Percentiles rank a stretch among this genome's conserved stretches.
Conservation (phyloP, 2,329 filamentous ascomycete species). For the Daldinia eschscholtzii region DNA sequence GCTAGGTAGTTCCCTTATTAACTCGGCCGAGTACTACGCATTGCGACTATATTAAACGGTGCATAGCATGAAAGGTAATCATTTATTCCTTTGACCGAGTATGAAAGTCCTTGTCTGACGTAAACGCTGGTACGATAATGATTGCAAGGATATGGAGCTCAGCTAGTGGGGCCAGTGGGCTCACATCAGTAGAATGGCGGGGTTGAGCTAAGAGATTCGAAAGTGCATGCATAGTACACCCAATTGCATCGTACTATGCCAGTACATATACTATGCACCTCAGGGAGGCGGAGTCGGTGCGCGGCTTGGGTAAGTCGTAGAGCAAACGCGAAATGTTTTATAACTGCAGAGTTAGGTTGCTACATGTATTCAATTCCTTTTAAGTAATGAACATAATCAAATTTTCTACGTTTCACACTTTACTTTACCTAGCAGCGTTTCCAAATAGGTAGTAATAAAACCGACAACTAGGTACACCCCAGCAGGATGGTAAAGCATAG, state of each 20-base stretch:
- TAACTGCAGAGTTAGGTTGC: too few species aligned
- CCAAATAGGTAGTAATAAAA: too few species aligned
- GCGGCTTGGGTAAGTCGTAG: background rate
- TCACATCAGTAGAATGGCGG: slow-evolving; percentile 30
- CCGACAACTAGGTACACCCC: too few species aligned
- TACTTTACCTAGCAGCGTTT: too few species aligned
- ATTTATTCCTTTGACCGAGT: background rate
- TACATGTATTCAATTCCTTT: too few species aligned
- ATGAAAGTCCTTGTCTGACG: slow-evolving; percentile 28
- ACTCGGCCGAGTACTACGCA: background rate
- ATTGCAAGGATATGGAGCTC: slow-evolving; percentile 28
- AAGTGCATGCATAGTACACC: background rate
- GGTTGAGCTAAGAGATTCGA: slow-evolving; percentile 18
- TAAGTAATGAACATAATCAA: too few species aligned
- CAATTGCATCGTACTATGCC: background rate
- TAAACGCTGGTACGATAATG: slow-evolving; percentile 26
- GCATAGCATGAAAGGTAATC: background rate
- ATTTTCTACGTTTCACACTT: too few species aligned
- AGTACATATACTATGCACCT: background rate
- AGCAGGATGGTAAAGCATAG: too few species aligned
- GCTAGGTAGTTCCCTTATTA: too few species aligned
- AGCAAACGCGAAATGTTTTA: background rate
- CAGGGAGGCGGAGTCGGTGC: background rate
- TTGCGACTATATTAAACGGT: background rate
- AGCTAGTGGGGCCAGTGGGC: slow-evolving; percentile 24